phyloP scores from a whole-genome alignment of 2,329 filamentous ascomycete genomes.

The Nakataea oryzae region DNA sequence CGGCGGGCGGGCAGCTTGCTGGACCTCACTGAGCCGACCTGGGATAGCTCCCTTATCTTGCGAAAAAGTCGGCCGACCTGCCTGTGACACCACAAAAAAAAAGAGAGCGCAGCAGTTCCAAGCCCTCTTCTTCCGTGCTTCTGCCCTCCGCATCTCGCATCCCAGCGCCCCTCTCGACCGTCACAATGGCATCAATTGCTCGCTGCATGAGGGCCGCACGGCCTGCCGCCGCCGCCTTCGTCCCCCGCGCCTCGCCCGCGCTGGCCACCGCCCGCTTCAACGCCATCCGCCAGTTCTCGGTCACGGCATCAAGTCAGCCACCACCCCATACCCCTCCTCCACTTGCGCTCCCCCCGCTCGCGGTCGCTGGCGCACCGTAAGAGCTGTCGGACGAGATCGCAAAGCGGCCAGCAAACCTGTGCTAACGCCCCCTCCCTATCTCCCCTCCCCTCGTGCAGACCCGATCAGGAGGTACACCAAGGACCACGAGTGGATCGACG shows the following conservation, averaged over 20 bases:
- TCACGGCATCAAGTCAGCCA: constrained; percentile 28
- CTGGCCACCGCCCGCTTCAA: background rate
- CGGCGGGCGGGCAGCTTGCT: too few relatives aligned
- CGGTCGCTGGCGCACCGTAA: background rate
- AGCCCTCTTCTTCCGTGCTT: background rate
- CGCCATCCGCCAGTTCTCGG: constrained; percentile 33
- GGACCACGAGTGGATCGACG: constrained; percentile 97
- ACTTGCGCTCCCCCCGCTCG: background rate
- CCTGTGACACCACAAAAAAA: too few relatives aligned
- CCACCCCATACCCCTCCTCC: constrained; percentile 5
- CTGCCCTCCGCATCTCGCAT: background rate
- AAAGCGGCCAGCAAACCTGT: background rate
- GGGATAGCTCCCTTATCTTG: background rate
- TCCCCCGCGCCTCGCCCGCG: background rate
- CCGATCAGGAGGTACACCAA: constrained; percentile 80
- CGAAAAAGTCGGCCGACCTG: background rate
- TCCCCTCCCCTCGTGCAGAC: constrained; percentile 25
- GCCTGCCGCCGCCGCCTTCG: constrained; percentile 29
- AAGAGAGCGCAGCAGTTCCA: background rate
- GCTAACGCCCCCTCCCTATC: background rate
- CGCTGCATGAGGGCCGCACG: constrained; percentile 40
- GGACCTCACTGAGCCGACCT: too few relatives aligned
- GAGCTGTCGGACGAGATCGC: background rate
- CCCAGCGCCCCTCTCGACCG: background rate
- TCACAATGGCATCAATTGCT: constrained; percentile 51